These are phyloP conservation scores for Perkinsus chesapeaki DNA, from an alignment of 169 alveolate genomes.

Conservation along the genomic window DNA sequence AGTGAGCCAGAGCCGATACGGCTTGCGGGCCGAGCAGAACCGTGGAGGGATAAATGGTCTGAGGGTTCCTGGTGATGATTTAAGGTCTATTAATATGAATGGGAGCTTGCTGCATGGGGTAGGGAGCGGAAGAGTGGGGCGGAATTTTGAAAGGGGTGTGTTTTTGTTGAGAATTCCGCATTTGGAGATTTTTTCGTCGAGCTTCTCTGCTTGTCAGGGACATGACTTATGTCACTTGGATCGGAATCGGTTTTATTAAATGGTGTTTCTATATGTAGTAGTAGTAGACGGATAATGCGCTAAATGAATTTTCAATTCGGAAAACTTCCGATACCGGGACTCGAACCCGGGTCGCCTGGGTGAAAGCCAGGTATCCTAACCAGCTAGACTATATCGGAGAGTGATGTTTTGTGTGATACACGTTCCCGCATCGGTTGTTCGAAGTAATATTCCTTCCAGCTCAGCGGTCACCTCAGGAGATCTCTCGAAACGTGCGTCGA, in stretches of 20 bases:
- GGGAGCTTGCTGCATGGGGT: background rate
- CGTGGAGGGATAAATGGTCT: background rate
- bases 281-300: background rate
- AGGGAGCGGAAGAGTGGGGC: too few species aligned
- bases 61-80: background rate
- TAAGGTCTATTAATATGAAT: background rate
- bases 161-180: too few species aligned
- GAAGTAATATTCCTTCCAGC: background rate
- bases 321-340: conserved; percentile 87
- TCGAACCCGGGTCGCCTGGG: conserved; percentile 97
- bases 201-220: too few species aligned
- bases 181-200: too few species aligned
- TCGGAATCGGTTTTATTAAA: too few species aligned
- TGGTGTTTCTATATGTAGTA: background rate
- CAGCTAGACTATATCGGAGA: conserved; percentile 78
- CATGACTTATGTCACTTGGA: too few species aligned
- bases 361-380: conserved; percentile 93
- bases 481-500: background rate
- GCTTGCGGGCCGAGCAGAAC: background rate
- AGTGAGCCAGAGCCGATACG: too few species aligned
- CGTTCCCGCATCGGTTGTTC: background rate
- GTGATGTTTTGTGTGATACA: background rate
- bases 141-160: too few species aligned
- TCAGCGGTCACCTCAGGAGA: background rate
- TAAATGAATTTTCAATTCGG: background rate